These are phyloP conservation scores for Skeletonema costatum DNA, from an alignment of 108 stramenopile species.

Conservation along the genomic window DNA sequence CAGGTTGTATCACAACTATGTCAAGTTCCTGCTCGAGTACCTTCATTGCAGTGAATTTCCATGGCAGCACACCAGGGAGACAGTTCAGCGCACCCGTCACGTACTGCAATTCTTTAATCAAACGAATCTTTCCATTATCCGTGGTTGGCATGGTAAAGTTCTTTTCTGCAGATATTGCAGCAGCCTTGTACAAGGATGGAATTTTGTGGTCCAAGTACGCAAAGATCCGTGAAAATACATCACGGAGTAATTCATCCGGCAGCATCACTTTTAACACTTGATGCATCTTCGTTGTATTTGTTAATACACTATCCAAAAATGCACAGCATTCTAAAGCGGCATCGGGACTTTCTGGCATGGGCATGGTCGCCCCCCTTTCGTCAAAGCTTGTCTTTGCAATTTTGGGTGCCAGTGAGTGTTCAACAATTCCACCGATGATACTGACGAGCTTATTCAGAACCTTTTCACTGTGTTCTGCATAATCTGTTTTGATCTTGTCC, in stretches of 20 bases:
- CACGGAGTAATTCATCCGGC: conserved; percentile 90
- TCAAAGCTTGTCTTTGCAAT: conserved; percentile 80
- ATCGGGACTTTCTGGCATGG: conserved; percentile 21
- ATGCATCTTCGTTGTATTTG: conserved; percentile 91
- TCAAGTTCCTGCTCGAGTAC: conserved; percentile 73
- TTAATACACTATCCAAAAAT: conserved; percentile 89
- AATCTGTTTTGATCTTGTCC: conserved; percentile 91
- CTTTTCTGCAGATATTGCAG: conserved; percentile 36
- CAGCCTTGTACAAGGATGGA: conserved; percentile 56
- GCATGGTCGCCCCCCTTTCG: conserved; percentile 43
- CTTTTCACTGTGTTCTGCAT: conserved; percentile 89
- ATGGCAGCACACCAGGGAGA: conserved; percentile 71
- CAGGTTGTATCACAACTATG: conserved; percentile 5
- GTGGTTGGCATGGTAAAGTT: conserved; percentile 70
- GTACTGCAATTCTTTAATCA: conserved; percentile 69
- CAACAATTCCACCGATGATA: conserved; percentile 95
- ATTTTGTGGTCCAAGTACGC: conserved; percentile 85
- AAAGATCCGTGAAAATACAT: conserved; percentile 94
- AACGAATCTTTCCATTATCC: conserved; percentile 69
- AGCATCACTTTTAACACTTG: conserved; percentile 88
- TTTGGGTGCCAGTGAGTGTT: conserved; percentile 75
- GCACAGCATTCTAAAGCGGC: conserved; percentile 55
- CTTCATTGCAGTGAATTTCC: conserved; percentile 81
- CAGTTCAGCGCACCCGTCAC: conserved; percentile 72
- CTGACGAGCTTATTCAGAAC: conserved; percentile 95